Percentiles rank a stretch among this genome's conserved stretches.
Evolutionary conservation across 371 early-diverging fungal species (phyloP).

Genomic region (Circinella umbellata): DNA sequence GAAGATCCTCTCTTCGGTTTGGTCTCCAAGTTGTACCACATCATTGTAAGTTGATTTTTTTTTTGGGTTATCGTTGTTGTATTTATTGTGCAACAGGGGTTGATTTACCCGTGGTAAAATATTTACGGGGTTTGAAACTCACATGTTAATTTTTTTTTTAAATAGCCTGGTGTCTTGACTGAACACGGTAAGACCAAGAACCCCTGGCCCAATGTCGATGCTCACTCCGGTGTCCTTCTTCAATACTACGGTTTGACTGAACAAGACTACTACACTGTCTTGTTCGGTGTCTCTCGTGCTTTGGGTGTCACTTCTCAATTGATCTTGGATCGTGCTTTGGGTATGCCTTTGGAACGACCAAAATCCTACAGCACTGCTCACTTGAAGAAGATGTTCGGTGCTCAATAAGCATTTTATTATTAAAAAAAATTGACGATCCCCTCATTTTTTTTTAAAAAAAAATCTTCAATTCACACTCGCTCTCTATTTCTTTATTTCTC

Average conservation of each 20-base stretch:
- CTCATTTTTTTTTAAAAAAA: no score
- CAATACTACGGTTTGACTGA: slow-evolving; percentile 96
- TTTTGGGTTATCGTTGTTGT: slow-evolving; percentile 6
- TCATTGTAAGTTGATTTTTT: slow-evolving; percentile 60
- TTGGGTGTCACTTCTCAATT: slow-evolving; percentile 84
- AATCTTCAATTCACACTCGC: no score
- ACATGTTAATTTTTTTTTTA: slow-evolving; percentile 2
- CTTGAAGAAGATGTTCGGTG: slow-evolving; percentile 79
- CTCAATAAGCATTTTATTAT: slow-evolving; percentile 38
- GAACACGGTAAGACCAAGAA: slow-evolving; percentile 99
- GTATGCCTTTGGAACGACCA: slow-evolving; percentile 95
- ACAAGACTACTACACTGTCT: slow-evolving; percentile 99
- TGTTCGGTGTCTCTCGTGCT: slow-evolving; percentile 98
- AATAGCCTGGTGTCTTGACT: slow-evolving; percentile 90
- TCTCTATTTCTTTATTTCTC: no score
- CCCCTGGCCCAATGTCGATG: slow-evolving; percentile 99
- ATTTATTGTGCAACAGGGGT: background rate
- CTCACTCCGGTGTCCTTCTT: slow-evolving; percentile 97
- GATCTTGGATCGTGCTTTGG: slow-evolving; percentile 97
- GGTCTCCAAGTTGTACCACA: slow-evolving; percentile 95
- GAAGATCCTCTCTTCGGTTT: slow-evolving; percentile 96
- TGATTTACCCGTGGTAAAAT: background rate
- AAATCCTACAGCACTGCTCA: slow-evolving; percentile 91
- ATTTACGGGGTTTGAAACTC: slow-evolving; percentile 1
- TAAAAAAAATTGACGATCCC: background rate